These are phyloP conservation scores for Pittosporum tobira DNA, from an alignment of 129 eudicot genomes.

Conservation along the genomic window DNA sequence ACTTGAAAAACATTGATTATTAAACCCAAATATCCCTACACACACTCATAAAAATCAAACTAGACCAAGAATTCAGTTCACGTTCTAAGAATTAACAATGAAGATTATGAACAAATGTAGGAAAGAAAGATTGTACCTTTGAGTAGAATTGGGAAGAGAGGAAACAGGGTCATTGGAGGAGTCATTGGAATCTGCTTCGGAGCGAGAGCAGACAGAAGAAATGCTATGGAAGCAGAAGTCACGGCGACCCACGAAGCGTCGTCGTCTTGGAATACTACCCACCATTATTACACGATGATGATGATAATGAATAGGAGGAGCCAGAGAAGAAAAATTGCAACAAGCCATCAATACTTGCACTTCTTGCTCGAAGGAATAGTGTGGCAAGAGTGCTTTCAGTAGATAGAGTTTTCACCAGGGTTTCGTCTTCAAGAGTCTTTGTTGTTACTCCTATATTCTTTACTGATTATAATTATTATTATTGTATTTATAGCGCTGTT, in stretches of 20 bases:
- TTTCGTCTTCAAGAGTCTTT: too few species aligned
- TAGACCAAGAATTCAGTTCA: not conserved
- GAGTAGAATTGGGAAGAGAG: constrained; percentile 20
- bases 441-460: too few species aligned
- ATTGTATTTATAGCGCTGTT: too few species aligned
- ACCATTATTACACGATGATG: constrained; percentile 11
- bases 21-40: not conserved
- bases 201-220: constrained; percentile 33
- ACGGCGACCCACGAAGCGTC: constrained; percentile 53
- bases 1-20: too few species aligned
- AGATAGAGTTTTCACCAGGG: too few species aligned
- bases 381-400: too few species aligned
- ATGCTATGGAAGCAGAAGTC: constrained; percentile 60
- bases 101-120: not conserved
- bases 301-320: constrained; percentile 16
- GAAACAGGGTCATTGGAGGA: constrained; percentile 15
- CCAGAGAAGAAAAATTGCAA: constrained; percentile 26
- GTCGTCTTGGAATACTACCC: constrained; percentile 1
- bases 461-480: too few species aligned
- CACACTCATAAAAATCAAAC: too few species aligned
- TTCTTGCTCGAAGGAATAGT: constrained; percentile 11
- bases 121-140: constrained; percentile 22
- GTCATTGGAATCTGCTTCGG: constrained; percentile 21
- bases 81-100: too few species aligned
- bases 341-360: constrained; percentile 46